Evolutionary conservation across 2,329 filamentous ascomycete genomes (phyloP), one percentile per base, ranked within the genome.

Genomic region (Pyrenophora seminiperda): DNA sequence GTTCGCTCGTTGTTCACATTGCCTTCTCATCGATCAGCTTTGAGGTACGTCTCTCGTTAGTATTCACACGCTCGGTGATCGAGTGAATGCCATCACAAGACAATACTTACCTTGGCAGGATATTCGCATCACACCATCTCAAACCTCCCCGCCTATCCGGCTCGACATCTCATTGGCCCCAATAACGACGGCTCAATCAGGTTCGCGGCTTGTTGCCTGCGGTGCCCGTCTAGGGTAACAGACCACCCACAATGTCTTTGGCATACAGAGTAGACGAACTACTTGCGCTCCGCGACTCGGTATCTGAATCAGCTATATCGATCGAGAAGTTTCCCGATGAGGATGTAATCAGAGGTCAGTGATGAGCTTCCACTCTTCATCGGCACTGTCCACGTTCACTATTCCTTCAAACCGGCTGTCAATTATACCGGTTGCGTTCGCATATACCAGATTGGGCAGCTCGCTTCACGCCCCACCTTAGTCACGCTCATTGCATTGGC

Each of bases 321-420:
- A 63, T 76, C 19, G 73, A 75, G 40, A 73, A 67, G 53, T 75
- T 76, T 45, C 66, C 66, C 13, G 68, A 75, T 46, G 73, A 75
- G 56, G 72, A 75, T 46, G 71, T 68, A 14, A 73, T 76, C 61
- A 75, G 73, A 68, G 73, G 73, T 74, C 44, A 62, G 73, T 63
- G 19, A 47, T 40, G 32, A 24, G 7, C 34, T 30, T 39, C 31
- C 41, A 27, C 24, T 46, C 41, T 41, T 50, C 17, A 53, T 57
- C 53, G 59, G 34, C 42, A 17, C 47, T 39, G 5, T 44, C 58
- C 58, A 58, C 55, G 33, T 52, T 52, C 53, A 51, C 42, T 19
- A 41, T 51, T 34, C 33, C 38, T 27, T 30, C 33, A 30, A n/a
- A n/a, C 13, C 18, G 11, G 5, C 14, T n/a, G 9, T 30, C 19